Conservation (phyloP, 2,329 filamentous ascomycete species). For the Penicillium sp. region DNA sequence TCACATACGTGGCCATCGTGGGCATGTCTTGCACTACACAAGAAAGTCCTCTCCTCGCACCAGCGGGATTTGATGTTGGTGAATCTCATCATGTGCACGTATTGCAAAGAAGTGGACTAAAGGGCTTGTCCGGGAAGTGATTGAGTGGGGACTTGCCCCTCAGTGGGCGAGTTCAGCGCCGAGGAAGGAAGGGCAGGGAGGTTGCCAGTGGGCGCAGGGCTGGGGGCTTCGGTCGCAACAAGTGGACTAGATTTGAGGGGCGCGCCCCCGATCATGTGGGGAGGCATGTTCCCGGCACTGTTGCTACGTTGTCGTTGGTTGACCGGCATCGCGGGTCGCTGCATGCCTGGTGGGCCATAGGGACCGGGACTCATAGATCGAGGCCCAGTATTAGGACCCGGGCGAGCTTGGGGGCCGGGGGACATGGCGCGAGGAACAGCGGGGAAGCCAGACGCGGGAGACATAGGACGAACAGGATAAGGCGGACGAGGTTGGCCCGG, state of each 20-base stretch:
- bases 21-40: conserved; percentile 10
- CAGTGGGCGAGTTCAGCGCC: conserved; percentile 29
- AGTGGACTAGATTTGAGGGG: conserved; percentile 25
- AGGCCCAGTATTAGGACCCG: conserved; percentile 1
- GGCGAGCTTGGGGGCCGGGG: conserved; percentile 26
- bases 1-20: conserved; percentile 17
- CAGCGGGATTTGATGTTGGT: conserved; percentile 11
- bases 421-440: conserved; percentile 32
- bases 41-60: conserved; percentile 14
- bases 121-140: conserved; percentile 49
- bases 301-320: conserved; percentile 40
- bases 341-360: conserved; percentile 38
- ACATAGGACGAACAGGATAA: conserved; percentile 26
- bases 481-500: conserved; percentile 25
- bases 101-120: conserved; percentile 2
- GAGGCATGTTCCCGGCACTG: conserved; percentile 34
- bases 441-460: conserved; percentile 29
- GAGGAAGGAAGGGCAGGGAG: conserved; percentile 40
- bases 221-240: conserved; percentile 16
- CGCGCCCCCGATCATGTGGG: conserved; percentile 15
- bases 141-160: conserved; percentile 47
- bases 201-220: conserved; percentile 32
- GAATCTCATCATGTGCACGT: background rate
- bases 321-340: conserved; percentile 35
- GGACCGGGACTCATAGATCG: conserved; percentile 37